These are phyloP conservation scores for Claviceps cyperi DNA, from an alignment of 2,329 filamentous ascomycete species.

Conservation along the genomic window DNA sequence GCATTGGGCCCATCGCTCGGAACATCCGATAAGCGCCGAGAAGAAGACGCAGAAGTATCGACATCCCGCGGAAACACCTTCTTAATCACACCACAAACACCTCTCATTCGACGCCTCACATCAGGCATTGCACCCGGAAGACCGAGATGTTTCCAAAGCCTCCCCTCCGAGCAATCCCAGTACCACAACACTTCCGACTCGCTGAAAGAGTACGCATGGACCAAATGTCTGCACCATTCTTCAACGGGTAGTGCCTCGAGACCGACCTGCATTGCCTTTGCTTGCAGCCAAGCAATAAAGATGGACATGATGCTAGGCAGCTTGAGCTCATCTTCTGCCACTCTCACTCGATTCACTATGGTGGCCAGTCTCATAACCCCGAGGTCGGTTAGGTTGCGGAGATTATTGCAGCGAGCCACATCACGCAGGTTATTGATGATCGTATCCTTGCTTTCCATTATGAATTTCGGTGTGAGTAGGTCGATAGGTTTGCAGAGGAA, in stretches of 20 bases:
- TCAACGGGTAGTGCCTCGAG: background rate
- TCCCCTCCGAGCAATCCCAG: background rate
- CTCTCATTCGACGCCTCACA: background rate
- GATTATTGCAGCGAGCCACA: constrained; percentile 11
- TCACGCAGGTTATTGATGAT: constrained; percentile 11
- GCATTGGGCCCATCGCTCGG: background rate
- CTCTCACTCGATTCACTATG: constrained; percentile 10
- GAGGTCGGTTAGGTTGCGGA: constrained; percentile 11
- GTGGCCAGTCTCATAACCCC: constrained; percentile 12
- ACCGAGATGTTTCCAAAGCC: background rate
- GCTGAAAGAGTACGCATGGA: background rate
- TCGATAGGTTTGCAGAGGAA: no score
- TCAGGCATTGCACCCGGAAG: background rate
- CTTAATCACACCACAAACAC: background rate
- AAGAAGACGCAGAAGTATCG: background rate
- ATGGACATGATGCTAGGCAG: constrained; percentile 10
- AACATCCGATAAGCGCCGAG: background rate
- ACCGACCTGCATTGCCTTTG: constrained; percentile 3
- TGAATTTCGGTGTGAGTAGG: background rate
- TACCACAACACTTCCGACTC: background rate
- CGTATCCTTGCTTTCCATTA: constrained; percentile 9
- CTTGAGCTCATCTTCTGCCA: constrained; percentile 5
- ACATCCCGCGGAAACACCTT: background rate
- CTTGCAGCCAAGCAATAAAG: constrained; percentile 15
- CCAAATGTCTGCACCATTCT: constrained; percentile 1